Evolutionary conservation across 2,329 filamentous ascomycete genomes (phyloP), one percentile per base, ranked within the genome.

Genomic region (Stachybotrys echinatus): DNA sequence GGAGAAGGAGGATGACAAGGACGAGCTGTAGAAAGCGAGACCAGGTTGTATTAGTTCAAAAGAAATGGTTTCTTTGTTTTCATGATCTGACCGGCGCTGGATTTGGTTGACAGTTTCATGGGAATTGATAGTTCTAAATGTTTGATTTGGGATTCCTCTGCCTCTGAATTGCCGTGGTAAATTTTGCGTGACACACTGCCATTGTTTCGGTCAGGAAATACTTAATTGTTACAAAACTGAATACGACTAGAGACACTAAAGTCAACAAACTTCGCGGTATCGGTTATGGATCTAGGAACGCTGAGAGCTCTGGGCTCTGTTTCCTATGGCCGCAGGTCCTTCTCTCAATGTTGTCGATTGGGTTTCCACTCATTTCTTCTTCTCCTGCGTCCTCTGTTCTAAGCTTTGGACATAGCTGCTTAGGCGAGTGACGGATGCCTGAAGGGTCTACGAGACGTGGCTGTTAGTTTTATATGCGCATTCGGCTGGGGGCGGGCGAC

Each of bases 381-480:
- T 40, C 74, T 83, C 87, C 74, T 87, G 27, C 27, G 14, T 34
- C 27, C 27, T 91, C 61, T 88, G 81, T 74, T 97, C 92, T 56
- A 97, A 74, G 47, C 81, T 81, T 65, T 85, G 82, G 56, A 96
- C 84, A 67, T 96, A 95, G 55, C 81, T 82, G 72, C 90, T 90
- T 68, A 96, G 82, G 65, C 88, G 83, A 69, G 92, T 87, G 50
- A 95, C 92, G 45, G 91, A 89, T 46, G 84, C 80, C 80, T 96
- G 92, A 45, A 97, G 80, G 57, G 89, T 85, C 92, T 95, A 58
- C 22, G 22, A 21, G 23, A 17, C 7, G 8, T 8, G 10, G 14
- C 10, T 10, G 14, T 34, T 34, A 34, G 27, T 14, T 34, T 14
- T 34, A 14, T 34, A 10, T 34, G 27, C 10, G 27, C 27, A 34